Evolutionary conservation across 1,284 basidiomycete species (phyloP).

Genomic region (Chalciporus sp.): DNA sequence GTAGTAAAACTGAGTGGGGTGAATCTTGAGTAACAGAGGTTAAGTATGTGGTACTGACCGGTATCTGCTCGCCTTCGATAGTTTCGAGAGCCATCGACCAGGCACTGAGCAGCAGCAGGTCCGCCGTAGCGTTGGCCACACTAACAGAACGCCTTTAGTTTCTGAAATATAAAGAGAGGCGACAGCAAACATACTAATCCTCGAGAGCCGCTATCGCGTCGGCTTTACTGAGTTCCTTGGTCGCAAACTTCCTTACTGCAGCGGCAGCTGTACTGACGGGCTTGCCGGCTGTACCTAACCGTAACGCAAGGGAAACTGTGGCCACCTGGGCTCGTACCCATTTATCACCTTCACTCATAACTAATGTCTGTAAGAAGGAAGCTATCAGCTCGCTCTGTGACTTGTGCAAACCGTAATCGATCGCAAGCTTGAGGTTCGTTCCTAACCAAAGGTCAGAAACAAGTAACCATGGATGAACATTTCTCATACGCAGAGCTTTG

Average conservation of each 20-base stretch:
- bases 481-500: conserved; percentile 69
- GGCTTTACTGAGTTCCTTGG: conserved; percentile 74
- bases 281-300: conserved; percentile 60
- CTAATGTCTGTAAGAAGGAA: conserved; percentile 79
- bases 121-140: conserved; percentile 78
- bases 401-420: conserved; percentile 76
- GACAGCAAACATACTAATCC: conserved; percentile 65
- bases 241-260: conserved; percentile 75
- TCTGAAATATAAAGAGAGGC: not conserved
- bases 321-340: conserved; percentile 70
- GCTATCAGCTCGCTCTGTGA: conserved; percentile 79
- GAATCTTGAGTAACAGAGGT: conserved; percentile 2
- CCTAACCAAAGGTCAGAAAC: conserved; percentile 44
- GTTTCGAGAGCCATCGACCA: conserved; percentile 63
- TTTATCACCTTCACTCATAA: conserved; percentile 85
- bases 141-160: conserved; percentile 38
- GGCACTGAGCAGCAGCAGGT: conserved; percentile 72
- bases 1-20: conserved; percentile 60
- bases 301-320: conserved; percentile 61
- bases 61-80: conserved; percentile 60
- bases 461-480: not conserved
- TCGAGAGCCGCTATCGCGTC: conserved; percentile 75
- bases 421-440: conserved; percentile 78
- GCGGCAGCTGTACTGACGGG: conserved; percentile 69
- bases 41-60: conserved; percentile 45